These are phyloP conservation scores for Candida koratica DNA, from an alignment of 805 yeast genomes.

Conservation along the genomic window DNA sequence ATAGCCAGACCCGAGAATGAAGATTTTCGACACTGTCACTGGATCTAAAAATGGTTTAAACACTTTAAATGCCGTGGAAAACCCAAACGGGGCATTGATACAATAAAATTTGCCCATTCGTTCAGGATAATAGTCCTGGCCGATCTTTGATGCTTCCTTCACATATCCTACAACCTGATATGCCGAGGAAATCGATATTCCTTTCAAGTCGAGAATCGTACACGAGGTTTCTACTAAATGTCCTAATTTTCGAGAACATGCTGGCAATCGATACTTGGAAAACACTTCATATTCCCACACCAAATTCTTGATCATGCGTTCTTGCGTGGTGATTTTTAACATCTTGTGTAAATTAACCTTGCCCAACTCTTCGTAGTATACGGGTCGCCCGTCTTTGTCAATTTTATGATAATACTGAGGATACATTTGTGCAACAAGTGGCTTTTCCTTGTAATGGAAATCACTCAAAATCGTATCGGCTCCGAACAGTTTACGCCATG, in stretches of 20 bases:
- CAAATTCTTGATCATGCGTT: conserved; percentile 90
- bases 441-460: conserved; percentile 91
- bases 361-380: conserved; percentile 91
- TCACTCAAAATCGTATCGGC: conserved; percentile 81
- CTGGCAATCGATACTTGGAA: conserved; percentile 80
- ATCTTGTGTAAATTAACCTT: conserved; percentile 83
- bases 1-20: conserved; percentile 77
- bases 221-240: conserved; percentile 89
- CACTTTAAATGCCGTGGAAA: conserved; percentile 85
- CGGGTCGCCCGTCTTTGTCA: conserved; percentile 95
- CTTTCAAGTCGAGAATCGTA: conserved; percentile 92
- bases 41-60: conserved; percentile 96
- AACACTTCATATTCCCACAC: conserved; percentile 98
- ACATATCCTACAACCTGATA: conserved; percentile 84
- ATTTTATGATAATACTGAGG: conserved; percentile 98
- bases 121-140: conserved; percentile 97
- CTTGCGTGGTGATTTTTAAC: conserved; percentile 91
- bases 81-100: conserved; percentile 96
- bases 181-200: conserved; percentile 81
- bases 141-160: conserved; percentile 87
- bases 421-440: conserved; percentile 79
- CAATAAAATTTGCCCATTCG: conserved; percentile 97
- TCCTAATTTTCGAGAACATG: conserved; percentile 82
- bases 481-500: conserved; percentile 87
- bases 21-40: conserved; percentile 92